Evolutionary conservation across 768 basidiomycete genomes (phyloP).

Genomic region (Rhizopogon salebrosus): DNA sequence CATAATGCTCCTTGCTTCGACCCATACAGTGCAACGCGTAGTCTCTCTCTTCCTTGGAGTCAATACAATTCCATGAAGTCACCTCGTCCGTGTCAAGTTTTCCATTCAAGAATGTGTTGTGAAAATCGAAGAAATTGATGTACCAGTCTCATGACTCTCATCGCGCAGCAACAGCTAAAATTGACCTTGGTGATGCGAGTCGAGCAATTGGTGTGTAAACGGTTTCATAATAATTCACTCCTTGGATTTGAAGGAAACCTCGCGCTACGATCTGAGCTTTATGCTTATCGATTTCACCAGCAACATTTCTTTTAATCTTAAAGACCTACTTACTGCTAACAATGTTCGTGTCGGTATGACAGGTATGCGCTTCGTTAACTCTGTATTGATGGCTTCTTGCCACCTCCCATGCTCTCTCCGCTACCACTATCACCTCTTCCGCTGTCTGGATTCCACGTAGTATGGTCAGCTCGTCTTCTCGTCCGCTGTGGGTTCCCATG

Average conservation of each 20-base stretch:
- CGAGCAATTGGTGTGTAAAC: constrained; percentile 2
- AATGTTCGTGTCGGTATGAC: neutral
- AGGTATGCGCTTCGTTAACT: neutral
- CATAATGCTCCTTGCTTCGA: constrained; percentile 1
- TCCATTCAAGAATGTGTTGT: constrained; percentile 35
- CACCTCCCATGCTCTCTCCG: constrained; percentile 1
- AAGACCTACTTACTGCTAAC: constrained; percentile 36
- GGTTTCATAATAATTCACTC: constrained; percentile 7
- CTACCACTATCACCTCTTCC: neutral
- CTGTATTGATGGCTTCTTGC: neutral
- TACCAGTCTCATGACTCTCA: constrained; percentile 26
- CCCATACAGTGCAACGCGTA: constrained; percentile 2
- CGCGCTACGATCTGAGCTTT: neutral
- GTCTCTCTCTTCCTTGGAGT: neutral
- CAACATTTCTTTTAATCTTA: constrained; percentile 31
- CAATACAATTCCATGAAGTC: constrained; percentile 18
- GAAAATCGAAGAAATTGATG: constrained; percentile 37
- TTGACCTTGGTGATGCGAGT: constrained; percentile 3
- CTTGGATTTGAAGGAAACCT: constrained; percentile 3
- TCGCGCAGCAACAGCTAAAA: constrained; percentile 11
- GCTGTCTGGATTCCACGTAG: neutral
- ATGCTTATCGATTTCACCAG: constrained; percentile 24
- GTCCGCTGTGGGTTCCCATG: neutral
- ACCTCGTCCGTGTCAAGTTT: constrained; percentile 26
- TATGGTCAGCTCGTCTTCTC: neutral